A percentile compares a stretch with the other conserved stretches of the same genome.
These are phyloP conservation scores for Venturia nashicola DNA, from an alignment of 2,329 filamentous ascomycete species.

Conservation along the genomic window DNA sequence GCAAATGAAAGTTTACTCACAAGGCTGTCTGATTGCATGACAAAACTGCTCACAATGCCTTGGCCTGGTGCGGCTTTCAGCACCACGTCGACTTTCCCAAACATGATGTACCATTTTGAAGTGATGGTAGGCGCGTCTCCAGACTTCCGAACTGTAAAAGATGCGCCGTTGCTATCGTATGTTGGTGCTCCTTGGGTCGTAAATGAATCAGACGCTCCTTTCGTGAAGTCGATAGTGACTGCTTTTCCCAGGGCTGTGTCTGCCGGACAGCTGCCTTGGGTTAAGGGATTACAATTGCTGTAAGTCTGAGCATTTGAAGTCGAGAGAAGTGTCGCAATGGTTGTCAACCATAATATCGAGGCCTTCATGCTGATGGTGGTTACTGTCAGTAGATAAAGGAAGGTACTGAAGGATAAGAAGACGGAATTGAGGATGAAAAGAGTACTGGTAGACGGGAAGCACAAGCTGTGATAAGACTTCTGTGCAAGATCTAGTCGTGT, in stretches of 20 bases:
- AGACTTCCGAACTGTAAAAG: conserved; percentile 64
- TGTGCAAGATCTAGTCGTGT: background rate
- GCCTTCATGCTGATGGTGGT: background rate
- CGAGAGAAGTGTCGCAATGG: conserved; percentile 22
- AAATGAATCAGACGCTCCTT: conserved; percentile 69
- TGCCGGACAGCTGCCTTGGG: conserved; percentile 50
- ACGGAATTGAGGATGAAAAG: background rate
- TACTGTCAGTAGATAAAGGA: background rate
- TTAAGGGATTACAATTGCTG: conserved; percentile 43
- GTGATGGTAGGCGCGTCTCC: conserved; percentile 79
- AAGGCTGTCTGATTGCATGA: conserved; percentile 79
- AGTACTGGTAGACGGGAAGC: background rate
- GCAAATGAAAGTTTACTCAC: background rate
- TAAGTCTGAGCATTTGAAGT: conserved; percentile 38
- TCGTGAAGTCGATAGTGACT: conserved; percentile 73
- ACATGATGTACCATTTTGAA: conserved; percentile 99
- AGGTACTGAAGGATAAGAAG: background rate
- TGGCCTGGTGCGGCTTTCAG: conserved; percentile 78
- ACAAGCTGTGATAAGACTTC: background rate
- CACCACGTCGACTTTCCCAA: conserved; percentile 75
- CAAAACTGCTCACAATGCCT: conserved; percentile 86
- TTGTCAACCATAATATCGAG: background rate
- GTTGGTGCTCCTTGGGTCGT: conserved; percentile 54
- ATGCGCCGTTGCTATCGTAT: conserved; percentile 65
- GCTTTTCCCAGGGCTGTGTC: conserved; percentile 72